Evolutionary conservation across 805 yeast species (phyloP).

Genomic region (Candida qinlingensis): DNA sequence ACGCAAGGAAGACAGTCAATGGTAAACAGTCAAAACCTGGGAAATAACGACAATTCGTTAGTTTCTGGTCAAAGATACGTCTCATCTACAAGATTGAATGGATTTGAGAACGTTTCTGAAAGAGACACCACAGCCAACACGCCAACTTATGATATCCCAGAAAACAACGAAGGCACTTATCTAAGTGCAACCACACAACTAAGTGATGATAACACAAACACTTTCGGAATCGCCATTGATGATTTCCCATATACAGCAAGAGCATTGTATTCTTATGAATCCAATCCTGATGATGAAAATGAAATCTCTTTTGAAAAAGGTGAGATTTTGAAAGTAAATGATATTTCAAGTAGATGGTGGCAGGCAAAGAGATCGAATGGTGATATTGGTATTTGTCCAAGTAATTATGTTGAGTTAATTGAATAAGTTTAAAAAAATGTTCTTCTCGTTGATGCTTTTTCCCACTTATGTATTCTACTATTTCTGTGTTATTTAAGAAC

Average conservation of each 20-base stretch:
- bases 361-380: constrained; percentile 88
- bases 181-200: constrained; percentile 15
- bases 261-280: constrained; percentile 82
- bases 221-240: constrained; percentile 9
- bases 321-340: constrained; percentile 86
- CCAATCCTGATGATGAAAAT: constrained; percentile 88
- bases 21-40: neutral
- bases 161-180: constrained; percentile 14
- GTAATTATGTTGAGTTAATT: constrained; percentile 81
- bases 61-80: constrained; percentile 28
- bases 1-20: constrained; percentile 7
- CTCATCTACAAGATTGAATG: constrained; percentile 53
- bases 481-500: neutral
- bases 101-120: constrained; percentile 47
- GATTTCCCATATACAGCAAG: constrained; percentile 77
- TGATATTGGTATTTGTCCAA: constrained; percentile 93
- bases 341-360: constrained; percentile 98
- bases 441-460: neutral
- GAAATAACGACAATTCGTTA: constrained; percentile 5
- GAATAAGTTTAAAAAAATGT: constrained; percentile 25
- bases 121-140: constrained; percentile 14
- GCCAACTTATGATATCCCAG: constrained; percentile 16
- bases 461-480: no score
- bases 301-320: constrained; percentile 89
- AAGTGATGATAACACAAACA: constrained; percentile 12